Evolutionary conservation across 1,284 basidiomycete species (phyloP).

Genomic region (Fereydounia khargensis): DNA sequence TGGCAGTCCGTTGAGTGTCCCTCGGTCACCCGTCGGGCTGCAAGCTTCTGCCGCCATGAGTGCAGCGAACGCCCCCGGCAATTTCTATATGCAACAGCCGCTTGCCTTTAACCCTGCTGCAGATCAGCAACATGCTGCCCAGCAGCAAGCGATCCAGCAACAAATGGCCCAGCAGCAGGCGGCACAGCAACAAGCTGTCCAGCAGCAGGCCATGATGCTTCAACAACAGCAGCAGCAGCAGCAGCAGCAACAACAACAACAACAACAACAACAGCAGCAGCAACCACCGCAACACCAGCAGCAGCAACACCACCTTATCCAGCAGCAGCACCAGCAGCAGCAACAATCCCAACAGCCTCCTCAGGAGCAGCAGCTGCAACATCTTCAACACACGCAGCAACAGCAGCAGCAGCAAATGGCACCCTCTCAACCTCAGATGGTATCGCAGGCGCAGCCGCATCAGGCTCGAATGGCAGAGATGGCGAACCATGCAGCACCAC

Average conservation of each 20-base stretch:
- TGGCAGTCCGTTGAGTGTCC: no score
- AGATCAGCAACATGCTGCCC: conserved; percentile 10
- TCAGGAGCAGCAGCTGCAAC: no score
- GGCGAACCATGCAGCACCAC: conserved; percentile 1
- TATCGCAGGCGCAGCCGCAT: no score
- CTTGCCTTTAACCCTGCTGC: no score
- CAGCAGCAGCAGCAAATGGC: conserved; percentile 1
- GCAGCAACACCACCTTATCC: no score
- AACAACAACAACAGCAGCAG: conserved; percentile 16
- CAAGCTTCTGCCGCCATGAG: no score
- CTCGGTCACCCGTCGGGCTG: no score
- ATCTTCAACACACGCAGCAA: no score
- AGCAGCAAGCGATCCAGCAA: conserved; percentile 9
- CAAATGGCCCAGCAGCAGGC: conserved; percentile 15
- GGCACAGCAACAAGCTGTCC: conserved; percentile 1
- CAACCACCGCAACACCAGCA: conserved; percentile 5
- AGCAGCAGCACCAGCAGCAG: background rate
- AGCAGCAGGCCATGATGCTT: conserved; percentile 7
- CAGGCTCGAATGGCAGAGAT: no score
- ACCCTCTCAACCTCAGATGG: conserved; percentile 7
- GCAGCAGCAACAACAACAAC: conserved; percentile 7
- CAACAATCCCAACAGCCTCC: conserved; percentile 4
- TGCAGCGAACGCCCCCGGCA: no score
- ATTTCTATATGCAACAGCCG: conserved; percentile 23
- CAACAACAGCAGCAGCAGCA: conserved; percentile 7